A percentile compares a stretch with the other conserved stretches of the same genome.
These are phyloP conservation scores for Tetrahymena elliotti DNA, from an alignment of 73 alveolate genomes.

Conservation along the genomic window DNA sequence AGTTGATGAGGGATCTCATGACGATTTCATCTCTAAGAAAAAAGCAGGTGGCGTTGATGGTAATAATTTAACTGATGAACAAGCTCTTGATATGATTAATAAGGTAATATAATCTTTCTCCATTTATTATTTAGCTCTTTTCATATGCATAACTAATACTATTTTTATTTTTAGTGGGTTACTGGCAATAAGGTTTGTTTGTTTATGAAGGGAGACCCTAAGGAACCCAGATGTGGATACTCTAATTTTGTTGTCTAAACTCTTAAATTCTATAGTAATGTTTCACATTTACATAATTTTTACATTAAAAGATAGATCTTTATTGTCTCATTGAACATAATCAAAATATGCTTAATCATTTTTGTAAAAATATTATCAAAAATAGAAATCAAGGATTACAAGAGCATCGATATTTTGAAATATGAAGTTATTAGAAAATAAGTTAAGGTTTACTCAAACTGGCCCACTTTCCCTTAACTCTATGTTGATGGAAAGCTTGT, in stretches of 20 bases:
- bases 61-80: background rate
- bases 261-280: conserved; percentile 25
- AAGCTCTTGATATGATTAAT: background rate
- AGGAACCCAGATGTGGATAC: conserved; percentile 79
- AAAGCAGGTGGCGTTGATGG: background rate
- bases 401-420: conserved; percentile 58
- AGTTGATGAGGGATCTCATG: background rate
- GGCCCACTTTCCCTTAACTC: conserved; percentile 88
- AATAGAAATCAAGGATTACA: conserved; percentile 29
- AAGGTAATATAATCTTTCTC: background rate
- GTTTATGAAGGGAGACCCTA: conserved; percentile 82
- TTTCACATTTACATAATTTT: no score
- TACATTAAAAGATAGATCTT: no score
- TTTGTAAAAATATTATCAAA: no score
- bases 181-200: conserved; percentile 59
- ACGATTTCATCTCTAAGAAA: background rate
- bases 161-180: background rate
- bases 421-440: conserved; percentile 61
- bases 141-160: no score
- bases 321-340: no score
- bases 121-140: background rate
- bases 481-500: conserved; percentile 54
- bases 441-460: conserved; percentile 69
- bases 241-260: conserved; percentile 65
- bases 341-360: no score